phyloP scores from a whole-genome alignment of 257 asterid species.

The Oldenlandia corymbosa region DNA sequence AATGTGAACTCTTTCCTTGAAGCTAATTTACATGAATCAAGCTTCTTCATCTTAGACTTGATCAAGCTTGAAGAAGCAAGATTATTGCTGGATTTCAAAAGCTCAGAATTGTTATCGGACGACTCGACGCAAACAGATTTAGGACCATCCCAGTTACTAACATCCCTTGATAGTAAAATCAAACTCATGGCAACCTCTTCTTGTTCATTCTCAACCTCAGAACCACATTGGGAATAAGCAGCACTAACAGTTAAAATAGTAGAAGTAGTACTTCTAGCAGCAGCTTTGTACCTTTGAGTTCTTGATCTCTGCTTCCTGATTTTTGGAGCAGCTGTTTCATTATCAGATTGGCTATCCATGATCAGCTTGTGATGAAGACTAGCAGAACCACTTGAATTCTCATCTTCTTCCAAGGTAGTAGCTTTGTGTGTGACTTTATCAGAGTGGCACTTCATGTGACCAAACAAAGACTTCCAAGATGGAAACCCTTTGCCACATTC shows the following conservation, averaged over 20 bases:
- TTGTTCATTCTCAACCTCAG: slow-evolving; percentile 57
- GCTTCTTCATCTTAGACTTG: slow-evolving; percentile 20
- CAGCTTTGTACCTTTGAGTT: slow-evolving; percentile 53
- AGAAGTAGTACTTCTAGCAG: slow-evolving; percentile 18
- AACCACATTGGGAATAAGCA: slow-evolving; percentile 26
- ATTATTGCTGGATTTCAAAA: slow-evolving; percentile 11
- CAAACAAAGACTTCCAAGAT: slow-evolving; percentile 85
- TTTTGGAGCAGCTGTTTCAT: slow-evolving; percentile 35
- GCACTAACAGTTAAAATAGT: slow-evolving; percentile 24
- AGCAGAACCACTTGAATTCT: slow-evolving; percentile 26
- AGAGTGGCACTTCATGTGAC: slow-evolving; percentile 88
- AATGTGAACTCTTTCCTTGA: slow-evolving; percentile 24
- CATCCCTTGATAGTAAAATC: slow-evolving; percentile 66
- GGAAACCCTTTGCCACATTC: slow-evolving; percentile 76
- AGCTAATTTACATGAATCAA: too few relatives aligned
- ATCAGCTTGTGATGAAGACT: slow-evolving; percentile 14
- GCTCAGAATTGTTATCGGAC: slow-evolving; percentile 35
- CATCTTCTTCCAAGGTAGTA: slow-evolving; percentile 23
- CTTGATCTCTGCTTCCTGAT: slow-evolving; percentile 54
- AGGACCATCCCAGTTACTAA: slow-evolving; percentile 28
- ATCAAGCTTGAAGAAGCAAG: slow-evolving; percentile 10
- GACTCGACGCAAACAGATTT: slow-evolving; percentile 31
- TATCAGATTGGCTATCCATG: slow-evolving; percentile 49
- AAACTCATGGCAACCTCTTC: slow-evolving; percentile 84
- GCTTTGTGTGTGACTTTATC: slow-evolving; percentile 21